These are phyloP conservation scores for Coemansia sp. DNA, from an alignment of 192 early-diverging fungal genomes.

Conservation along the genomic window DNA sequence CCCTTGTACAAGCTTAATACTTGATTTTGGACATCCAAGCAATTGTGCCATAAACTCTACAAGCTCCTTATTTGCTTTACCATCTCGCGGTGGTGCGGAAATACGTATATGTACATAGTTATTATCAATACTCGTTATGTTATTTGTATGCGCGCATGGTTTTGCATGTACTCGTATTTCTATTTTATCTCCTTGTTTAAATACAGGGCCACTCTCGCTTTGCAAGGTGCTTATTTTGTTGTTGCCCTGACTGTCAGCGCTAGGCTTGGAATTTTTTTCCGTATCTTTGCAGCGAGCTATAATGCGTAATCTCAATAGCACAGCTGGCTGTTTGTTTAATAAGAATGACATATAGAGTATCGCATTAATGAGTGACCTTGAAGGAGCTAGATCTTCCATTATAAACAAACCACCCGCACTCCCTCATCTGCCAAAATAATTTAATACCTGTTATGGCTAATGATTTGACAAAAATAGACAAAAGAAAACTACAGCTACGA, in stretches of 20 bases:
- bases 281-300: neutral
- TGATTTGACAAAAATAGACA: neutral
- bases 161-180: constrained; percentile 6
- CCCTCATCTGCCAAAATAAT: neutral
- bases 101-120: constrained; percentile 17
- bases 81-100: constrained; percentile 31
- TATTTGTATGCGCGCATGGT: constrained; percentile 12
- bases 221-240: neutral
- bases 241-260: neutral
- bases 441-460: neutral
- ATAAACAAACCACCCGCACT: neutral
- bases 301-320: neutral
- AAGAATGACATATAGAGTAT: neutral
- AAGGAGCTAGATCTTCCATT: neutral
- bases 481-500: neutral
- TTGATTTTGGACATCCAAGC: constrained; percentile 12
- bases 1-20: constrained; percentile 11
- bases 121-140: constrained; percentile 10
- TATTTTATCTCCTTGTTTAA: constrained; percentile 1
- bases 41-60: constrained; percentile 23
- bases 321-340: neutral
- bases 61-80: constrained; percentile 33
- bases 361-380: neutral
- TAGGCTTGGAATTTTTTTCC: neutral
- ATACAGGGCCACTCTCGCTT: neutral